Evolutionary conservation across 495 filamentous ascomycete species (phyloP), one percentile per base, ranked within the genome.

Genomic region (Aspergillus affinis): DNA sequence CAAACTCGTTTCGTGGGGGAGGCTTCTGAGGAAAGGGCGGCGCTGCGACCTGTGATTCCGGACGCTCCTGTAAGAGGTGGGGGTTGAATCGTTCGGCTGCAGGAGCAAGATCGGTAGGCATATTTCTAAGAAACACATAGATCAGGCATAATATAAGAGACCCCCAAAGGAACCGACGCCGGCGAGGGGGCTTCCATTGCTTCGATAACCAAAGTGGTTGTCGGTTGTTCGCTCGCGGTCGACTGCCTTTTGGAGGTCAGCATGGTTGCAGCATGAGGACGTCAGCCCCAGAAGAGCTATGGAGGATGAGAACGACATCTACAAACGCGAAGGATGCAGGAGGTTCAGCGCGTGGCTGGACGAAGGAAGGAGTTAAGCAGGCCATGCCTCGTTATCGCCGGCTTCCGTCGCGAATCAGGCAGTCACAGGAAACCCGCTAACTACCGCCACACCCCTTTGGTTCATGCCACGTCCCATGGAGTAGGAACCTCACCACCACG

Each of bases 121-220:
- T 81, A 64, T 83, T 75, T 61, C 82, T 82, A 68, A 83, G 75
- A 62, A 85, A 84, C 30, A 79, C 58, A 58, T 80, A 84, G 9
- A 85, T 9, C 7, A 77, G 59, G 47, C 81, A 71, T 26, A 82
- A 30, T 3, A 60, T 71, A 48, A 81, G 60, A 1, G 85, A 12
- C 5, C 62, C 67, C 18, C 81, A 44, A 6, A 81, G 32, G 7
- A 85, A 59, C 48, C 81, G 70, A 50, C 81, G 76, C 59, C 72
- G 74, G 51, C 81, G 78, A 48, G 74, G 72, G 18, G 61, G 57
- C 51, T 69, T 71, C 59, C 73, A 74, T 46, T 61, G 61, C 27
- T 67, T 68, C 58, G 71, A 60, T 17, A 70, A 59, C 44, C 70
- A 63, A 44, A 68, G 60, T 51, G 64, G 67, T 21, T 58, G 44